These are phyloP conservation scores for Phytophthora sp. DNA, from an alignment of 352 stramenopile species.

Conservation along the genomic window DNA sequence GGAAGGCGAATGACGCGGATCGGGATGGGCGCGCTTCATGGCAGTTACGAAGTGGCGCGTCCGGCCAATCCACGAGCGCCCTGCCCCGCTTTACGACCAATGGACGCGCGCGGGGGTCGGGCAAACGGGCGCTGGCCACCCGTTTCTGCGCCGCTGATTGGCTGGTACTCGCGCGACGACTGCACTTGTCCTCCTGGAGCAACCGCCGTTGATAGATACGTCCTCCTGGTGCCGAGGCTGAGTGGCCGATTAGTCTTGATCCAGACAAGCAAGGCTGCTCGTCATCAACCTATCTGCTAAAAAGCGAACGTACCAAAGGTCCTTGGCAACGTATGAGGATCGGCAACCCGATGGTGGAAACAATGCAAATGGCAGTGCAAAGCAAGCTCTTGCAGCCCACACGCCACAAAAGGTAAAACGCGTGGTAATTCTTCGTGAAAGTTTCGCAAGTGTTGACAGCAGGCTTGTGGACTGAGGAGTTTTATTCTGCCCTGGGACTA, in stretches of 20 bases:
- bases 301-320: too few species aligned
- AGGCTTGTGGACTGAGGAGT: slow-evolving; percentile 1
- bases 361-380: slow-evolving; percentile 33
- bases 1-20: slow-evolving; percentile 22
- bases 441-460: slow-evolving; percentile 62
- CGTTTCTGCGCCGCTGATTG: too few species aligned
- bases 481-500: slow-evolving; percentile 25
- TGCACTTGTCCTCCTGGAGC: too few species aligned
- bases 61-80: slow-evolving; percentile 13
- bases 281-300: too few species aligned
- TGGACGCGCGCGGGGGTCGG: slow-evolving; percentile 2
- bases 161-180: too few species aligned
- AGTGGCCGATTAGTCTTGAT: too few species aligned
- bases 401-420: slow-evolving; percentile 31
- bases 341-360: slow-evolving; percentile 59
- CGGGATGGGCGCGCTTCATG: slow-evolving; percentile 16
- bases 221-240: too few species aligned
- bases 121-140: slow-evolving; percentile 11
- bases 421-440: slow-evolving; percentile 36
- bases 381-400: slow-evolving; percentile 20
- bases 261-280: too few species aligned
- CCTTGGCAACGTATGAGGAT: slow-evolving; percentile 56
- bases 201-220: too few species aligned
- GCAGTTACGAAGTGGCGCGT: slow-evolving; percentile 5
- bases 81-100: slow-evolving; percentile 12